These are phyloP conservation scores for Tanacetum coccineum DNA, from an alignment of 129 eudicot species.

Conservation along the genomic window DNA sequence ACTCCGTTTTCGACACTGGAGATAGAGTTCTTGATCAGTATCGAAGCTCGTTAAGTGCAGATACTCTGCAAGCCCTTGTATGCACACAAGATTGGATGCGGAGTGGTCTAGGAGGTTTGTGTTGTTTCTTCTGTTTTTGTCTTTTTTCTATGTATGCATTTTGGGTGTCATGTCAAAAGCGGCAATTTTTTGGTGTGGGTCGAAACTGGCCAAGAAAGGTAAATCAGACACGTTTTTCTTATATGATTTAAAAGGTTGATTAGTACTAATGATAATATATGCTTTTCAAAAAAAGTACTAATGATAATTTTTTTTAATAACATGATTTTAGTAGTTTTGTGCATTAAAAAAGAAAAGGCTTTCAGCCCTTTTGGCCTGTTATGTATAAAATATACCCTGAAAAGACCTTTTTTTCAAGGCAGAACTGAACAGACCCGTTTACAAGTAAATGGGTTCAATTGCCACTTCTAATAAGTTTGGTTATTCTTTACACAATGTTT, in stretches of 20 bases:
- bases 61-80: constrained; percentile 78
- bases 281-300: no score
- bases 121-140: background rate
- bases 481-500: background rate
- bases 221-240: no score
- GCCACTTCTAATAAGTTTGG: background rate
- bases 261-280: no score
- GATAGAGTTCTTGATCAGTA: constrained; percentile 57
- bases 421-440: background rate
- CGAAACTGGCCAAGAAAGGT: no score
- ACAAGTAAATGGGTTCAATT: constrained; percentile 3
- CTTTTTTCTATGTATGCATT: background rate
- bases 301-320: no score
- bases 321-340: background rate
- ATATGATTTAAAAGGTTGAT: no score
- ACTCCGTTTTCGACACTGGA: constrained; percentile 51
- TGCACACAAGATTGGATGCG: constrained; percentile 90
- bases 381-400: background rate
- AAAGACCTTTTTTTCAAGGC: no score
- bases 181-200: background rate
- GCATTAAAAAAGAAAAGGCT: background rate
- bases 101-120: constrained; percentile 58
- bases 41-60: constrained; percentile 62
- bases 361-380: background rate
- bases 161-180: background rate